phyloP scores from a whole-genome alignment of 2,329 filamentous ascomycete species.

The Aspergillus piperis region DNA sequence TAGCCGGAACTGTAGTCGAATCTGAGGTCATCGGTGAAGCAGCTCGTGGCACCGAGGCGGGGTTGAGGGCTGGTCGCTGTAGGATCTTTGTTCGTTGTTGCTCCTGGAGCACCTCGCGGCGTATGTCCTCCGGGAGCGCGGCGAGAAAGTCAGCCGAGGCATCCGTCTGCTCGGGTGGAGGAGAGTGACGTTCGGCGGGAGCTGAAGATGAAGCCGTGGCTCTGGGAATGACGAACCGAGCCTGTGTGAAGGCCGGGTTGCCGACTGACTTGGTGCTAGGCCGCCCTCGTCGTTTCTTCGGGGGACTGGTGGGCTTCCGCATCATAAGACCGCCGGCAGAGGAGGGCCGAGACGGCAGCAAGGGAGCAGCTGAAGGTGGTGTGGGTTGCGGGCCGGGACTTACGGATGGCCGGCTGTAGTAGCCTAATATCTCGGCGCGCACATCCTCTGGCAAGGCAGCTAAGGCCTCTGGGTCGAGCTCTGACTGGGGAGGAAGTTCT shows the following conservation, averaged over 20 bases:
- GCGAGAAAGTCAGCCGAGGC: constrained; percentile 74
- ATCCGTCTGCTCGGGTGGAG: constrained; percentile 28
- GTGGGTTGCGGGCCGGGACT: not conserved
- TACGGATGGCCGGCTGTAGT: constrained; percentile 55
- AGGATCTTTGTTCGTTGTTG: constrained; percentile 64
- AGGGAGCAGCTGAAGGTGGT: not conserved
- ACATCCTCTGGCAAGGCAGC: constrained; percentile 82
- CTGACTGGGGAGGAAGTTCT: constrained; percentile 64
- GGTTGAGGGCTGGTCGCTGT: constrained; percentile 54
- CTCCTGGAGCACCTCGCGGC: constrained; percentile 75
- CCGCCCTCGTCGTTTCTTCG: constrained; percentile 63
- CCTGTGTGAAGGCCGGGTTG: constrained; percentile 67
- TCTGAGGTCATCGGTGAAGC: not conserved
- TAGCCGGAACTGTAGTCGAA: constrained; percentile 15
- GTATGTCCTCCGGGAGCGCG: constrained; percentile 78
- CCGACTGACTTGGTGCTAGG: constrained; percentile 57
- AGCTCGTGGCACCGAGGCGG: constrained; percentile 29
- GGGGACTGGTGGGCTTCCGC: constrained; percentile 60
- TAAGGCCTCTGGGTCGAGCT: constrained; percentile 83
- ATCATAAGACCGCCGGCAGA: constrained; percentile 54
- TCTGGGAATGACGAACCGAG: constrained; percentile 63
- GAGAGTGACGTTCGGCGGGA: constrained; percentile 16
- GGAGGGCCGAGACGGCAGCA: constrained; percentile 31
- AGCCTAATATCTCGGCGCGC: constrained; percentile 76
- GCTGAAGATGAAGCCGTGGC: constrained; percentile 17